A percentile compares a stretch with the other conserved stretches of the same genome.
Evolutionary conservation across 345 rosid genomes (phyloP).

Genomic region (Populus tremula): DNA sequence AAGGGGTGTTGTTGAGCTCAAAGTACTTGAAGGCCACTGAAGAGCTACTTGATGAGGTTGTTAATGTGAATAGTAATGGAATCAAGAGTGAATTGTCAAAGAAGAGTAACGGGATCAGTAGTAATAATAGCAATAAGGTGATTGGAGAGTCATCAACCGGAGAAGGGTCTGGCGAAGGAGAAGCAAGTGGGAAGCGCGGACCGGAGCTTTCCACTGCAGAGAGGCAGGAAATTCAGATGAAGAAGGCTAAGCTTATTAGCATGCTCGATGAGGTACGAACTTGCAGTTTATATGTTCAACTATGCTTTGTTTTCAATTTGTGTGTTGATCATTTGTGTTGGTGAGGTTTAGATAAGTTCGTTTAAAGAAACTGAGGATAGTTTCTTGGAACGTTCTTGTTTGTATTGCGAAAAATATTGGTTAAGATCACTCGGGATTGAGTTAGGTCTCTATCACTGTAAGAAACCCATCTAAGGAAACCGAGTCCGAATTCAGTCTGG

Average conservation of each 20-base stretch:
- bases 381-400: no score
- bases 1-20: slow-evolving; percentile 68
- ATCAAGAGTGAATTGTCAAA: slow-evolving; percentile 38
- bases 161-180: slow-evolving; percentile 46
- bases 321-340: background rate
- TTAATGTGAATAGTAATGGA: slow-evolving; percentile 54
- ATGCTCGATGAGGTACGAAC: slow-evolving; percentile 87
- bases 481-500: background rate
- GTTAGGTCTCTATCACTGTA: slow-evolving; percentile 20
- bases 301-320: background rate
- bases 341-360: slow-evolving; percentile 6
- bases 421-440: no score
- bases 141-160: slow-evolving; percentile 59
- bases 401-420: no score
- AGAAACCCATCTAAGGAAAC: slow-evolving; percentile 10
- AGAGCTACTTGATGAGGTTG: slow-evolving; percentile 92
- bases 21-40: slow-evolving; percentile 93
- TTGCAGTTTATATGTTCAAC: background rate
- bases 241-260: slow-evolving; percentile 79
- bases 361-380: background rate
- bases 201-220: slow-evolving; percentile 73
- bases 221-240: slow-evolving; percentile 98
- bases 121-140: slow-evolving; percentile 27
- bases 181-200: slow-evolving; percentile 44
- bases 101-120: slow-evolving; percentile 40